A percentile compares a stretch with the other conserved stretches of the same genome.
Evolutionary conservation across 2,329 filamentous ascomycete species (phyloP).

Genomic region (Aspergillus ustus): DNA sequence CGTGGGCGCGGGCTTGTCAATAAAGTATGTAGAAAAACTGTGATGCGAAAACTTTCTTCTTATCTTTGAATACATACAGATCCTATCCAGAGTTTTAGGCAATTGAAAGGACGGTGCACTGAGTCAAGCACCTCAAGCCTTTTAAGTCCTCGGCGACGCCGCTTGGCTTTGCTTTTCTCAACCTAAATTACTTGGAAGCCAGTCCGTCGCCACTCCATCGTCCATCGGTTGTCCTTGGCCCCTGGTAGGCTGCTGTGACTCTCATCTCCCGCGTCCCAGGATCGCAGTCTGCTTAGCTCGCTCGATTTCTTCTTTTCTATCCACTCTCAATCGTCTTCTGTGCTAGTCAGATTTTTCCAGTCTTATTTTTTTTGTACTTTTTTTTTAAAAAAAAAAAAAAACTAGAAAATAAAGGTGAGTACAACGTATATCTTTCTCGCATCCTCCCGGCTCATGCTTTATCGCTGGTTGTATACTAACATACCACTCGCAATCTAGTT

Average conservation of each 20-base stretch:
- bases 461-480: neutral
- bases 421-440: neutral
- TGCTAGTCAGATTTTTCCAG: conserved; percentile 4
- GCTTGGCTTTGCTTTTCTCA: conserved; percentile 17
- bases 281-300: conserved; percentile 1
- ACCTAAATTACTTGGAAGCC: neutral
- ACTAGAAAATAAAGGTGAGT: neutral
- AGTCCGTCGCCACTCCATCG: conserved; percentile 2
- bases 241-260: conserved; percentile 11
- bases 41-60: neutral
- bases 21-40: neutral
- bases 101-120: neutral
- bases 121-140: conserved; percentile 3
- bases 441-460: conserved; percentile 1
- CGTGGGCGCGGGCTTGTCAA: neutral
- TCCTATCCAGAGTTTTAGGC: neutral
- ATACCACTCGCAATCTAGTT: neutral
- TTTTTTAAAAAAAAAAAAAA: conserved; percentile 2
- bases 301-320: conserved; percentile 10
- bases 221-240: conserved; percentile 1
- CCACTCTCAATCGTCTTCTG: conserved; percentile 8
- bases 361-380: conserved; percentile 19
- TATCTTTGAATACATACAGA: neutral
- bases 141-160: conserved; percentile 12
- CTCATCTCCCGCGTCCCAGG: conserved; percentile 7